Base-by-base conservation (phyloP, 768 basidiomycete species). In the Cubamyces lactineus region DNA sequence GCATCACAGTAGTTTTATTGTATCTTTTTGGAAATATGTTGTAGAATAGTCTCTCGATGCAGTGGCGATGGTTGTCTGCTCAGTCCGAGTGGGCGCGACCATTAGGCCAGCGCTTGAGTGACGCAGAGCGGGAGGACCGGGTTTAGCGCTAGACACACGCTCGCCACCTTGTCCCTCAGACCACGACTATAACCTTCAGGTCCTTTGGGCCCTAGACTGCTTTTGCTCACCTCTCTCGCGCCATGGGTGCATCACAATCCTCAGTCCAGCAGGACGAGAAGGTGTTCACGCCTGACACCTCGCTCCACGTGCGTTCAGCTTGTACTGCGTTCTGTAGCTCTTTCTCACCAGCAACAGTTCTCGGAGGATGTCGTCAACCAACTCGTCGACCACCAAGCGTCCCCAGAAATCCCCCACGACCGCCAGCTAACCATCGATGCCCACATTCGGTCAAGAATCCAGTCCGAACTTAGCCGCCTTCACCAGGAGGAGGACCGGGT, bases 291-390 rank as follows among this genome's bases (percentile, higher is more conserved):
- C 73, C 72, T 17, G 72, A 78, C 46, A 75, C 75, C 17, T 74
- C 78, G 16, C 77, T 80, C 9, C 78, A 79, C 65, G 78, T 77
- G 50, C 45, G 70, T 67, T 53, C 28, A 9, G 28, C 34, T 2
- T 39, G 24, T 11, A 21, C 23, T 23, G 38, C 42, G 38, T 41
- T 46, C 5, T 16, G n/a, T 46, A 19, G 23, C 38, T 42, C 4
- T 13, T 39, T 52, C 65, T 49, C 42, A 65, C 62, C 15, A 23
- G 47, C 42, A 53, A 19, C 67, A 95, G 92, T 91, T 96, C 77
- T 90, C 90, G n/a, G 84, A 84, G 49, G 85, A 89, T 73, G 85
- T 96, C 59, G 86, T 95, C 70, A 85, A 89, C 78, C 85, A 88
- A 59, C 87, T 95, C 64, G 80, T 86, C 19, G 87, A 92, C 75